A percentile compares a stretch with the other conserved stretches of the same genome.
phyloP scores from a whole-genome alignment of 148 eudicot species.

The Heliosperma pusillum region DNA sequence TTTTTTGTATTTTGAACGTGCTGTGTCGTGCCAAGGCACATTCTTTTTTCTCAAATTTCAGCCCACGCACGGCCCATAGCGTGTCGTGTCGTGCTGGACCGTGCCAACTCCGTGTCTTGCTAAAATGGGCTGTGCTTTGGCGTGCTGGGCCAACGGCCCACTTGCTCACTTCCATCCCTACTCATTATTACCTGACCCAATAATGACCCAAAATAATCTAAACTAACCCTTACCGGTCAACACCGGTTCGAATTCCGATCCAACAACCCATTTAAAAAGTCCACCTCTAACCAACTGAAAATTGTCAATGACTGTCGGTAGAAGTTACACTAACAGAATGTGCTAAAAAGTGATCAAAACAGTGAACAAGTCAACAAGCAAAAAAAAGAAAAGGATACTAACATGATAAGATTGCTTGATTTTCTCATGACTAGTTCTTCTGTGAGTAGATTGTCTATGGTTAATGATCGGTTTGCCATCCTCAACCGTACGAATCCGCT shows the following conservation, averaged over 20 bases:
- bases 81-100: too few species aligned
- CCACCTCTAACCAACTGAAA: neutral
- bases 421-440: slow-evolving; percentile 44
- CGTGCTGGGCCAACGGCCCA: too few species aligned
- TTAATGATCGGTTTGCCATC: slow-evolving; percentile 30
- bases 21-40: too few species aligned
- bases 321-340: neutral
- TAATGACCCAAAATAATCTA: neutral
- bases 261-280: neutral
- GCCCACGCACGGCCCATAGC: too few species aligned
- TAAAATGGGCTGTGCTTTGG: too few species aligned
- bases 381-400: slow-evolving; percentile 12
- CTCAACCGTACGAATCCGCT: slow-evolving; percentile 46
- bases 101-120: too few species aligned
- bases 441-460: slow-evolving; percentile 41
- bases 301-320: neutral
- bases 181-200: too few species aligned
- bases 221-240: neutral
- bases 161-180: too few species aligned
- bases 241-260: neutral
- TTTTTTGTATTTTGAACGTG: too few species aligned
- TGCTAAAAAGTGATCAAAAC: neutral
- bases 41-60: too few species aligned
- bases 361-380: neutral
- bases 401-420: slow-evolving; percentile 50